These are phyloP conservation scores for Paramecium bursaria DNA, from an alignment of 73 alveolate species.

Conservation along the genomic window DNA sequence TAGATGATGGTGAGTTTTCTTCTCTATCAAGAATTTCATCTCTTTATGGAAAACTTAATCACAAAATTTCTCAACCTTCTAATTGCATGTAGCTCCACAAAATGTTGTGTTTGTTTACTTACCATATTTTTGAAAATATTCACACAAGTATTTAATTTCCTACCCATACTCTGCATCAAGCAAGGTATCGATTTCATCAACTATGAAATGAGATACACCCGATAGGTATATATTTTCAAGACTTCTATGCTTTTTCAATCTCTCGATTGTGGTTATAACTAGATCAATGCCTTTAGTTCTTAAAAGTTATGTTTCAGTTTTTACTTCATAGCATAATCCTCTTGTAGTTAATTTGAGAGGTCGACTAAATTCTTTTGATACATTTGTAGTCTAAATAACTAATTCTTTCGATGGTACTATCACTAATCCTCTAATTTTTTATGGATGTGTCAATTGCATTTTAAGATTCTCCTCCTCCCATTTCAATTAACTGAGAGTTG, in stretches of 20 bases:
- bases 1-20: slow-evolving; percentile 80
- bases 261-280: slow-evolving; percentile 78
- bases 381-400: slow-evolving; percentile 73
- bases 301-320: slow-evolving; percentile 56
- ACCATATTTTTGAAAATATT: not conserved
- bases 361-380: slow-evolving; percentile 72
- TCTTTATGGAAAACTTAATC: slow-evolving; percentile 29
- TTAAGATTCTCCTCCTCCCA: slow-evolving; percentile 48
- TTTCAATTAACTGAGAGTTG: slow-evolving; percentile 35
- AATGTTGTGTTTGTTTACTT: slow-evolving; percentile 8
- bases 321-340: slow-evolving; percentile 72
- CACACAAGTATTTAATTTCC: not conserved
- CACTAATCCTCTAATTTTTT: slow-evolving; percentile 73
- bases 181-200: slow-evolving; percentile 87
- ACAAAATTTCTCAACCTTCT: not conserved
- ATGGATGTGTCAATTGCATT: not conserved
- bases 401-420: slow-evolving; percentile 86
- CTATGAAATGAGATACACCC: slow-evolving; percentile 72
- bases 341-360: slow-evolving; percentile 72
- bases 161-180: slow-evolving; percentile 79
- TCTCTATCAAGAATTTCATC: slow-evolving; percentile 69
- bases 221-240: slow-evolving; percentile 68
- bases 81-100: slow-evolving; percentile 62
- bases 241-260: slow-evolving; percentile 75
- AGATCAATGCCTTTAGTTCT: slow-evolving; percentile 80